Base-by-base conservation (phyloP, 768 basidiomycete genomes). In the Amylocystis lapponica region DNA sequence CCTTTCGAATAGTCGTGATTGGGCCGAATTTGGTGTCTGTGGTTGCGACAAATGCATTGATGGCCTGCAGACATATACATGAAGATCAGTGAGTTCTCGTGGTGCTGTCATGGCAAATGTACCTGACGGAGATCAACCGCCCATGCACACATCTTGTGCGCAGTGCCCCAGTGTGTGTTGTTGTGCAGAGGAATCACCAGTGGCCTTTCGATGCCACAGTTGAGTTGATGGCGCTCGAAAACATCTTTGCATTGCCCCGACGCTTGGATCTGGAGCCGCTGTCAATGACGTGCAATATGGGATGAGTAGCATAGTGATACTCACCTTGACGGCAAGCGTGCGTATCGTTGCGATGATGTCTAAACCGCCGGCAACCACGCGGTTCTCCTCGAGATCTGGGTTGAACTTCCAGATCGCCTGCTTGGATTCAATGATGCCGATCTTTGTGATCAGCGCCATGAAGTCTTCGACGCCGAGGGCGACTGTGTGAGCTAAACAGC, bases 331-430 rank as follows among this genome's bases (percentile, higher is more conserved):
- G 1, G 57, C 54, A 2, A 65, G 44, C 0, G 59, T 67, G 1
- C 50, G 43, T 2, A 66, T n/a, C n/a, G n/a, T n/a, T n/a, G n/a
- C n/a, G n/a, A n/a, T n/a, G n/a, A n/a, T n/a, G n/a, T n/a, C n/a
- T 53, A 66, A 47, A 0, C 54, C 61, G 16, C 56, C 51, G 7
- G 53, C 51, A 21, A 58, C 48, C 4, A 67, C 53, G 9, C 45
- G 41, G 37, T 66, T 65, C 26, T 47, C 46, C 3, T 29, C 8
- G 3, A 49, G 26, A 0, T 16, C 19, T 0, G 64, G 65, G 23
- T 68, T 56, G 41, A 59, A 66, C 14, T 64, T 60, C 65, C 63
- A 68, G 13, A 68, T 67, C 0, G 63, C 61, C 0, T 43, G 53
- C 11, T 52, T 39, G 1, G 48, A 64, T 29, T 64, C 57, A 3